Percentiles rank a stretch among this genome's conserved stretches.
These are phyloP conservation scores for Taxillus chinensis DNA, from an alignment of 164 flowering plant species.

Conservation along the genomic window DNA sequence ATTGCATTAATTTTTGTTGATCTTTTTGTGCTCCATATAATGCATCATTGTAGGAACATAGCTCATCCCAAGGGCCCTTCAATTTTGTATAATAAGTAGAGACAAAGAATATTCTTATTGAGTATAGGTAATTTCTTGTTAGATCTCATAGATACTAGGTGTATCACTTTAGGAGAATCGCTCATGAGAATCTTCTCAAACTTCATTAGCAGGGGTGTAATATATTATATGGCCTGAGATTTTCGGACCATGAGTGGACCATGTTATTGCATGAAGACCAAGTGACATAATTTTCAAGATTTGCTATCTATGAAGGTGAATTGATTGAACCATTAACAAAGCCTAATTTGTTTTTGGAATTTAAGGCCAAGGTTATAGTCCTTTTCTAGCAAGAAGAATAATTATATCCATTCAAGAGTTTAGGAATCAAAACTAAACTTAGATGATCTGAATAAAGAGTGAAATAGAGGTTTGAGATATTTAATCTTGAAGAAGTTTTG, in stretches of 20 bases:
- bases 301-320: background rate
- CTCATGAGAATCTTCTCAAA: background rate
- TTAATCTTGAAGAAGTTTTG: no score
- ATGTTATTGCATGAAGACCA: background rate
- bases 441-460: no score
- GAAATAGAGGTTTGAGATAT: no score
- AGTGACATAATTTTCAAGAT: background rate
- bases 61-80: background rate
- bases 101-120: background rate
- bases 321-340: background rate
- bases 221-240: background rate
- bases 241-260: background rate
- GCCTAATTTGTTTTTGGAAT: background rate
- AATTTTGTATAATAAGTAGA: background rate
- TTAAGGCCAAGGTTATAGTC: background rate
- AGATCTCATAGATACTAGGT: background rate
- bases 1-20: background rate
- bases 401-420: no score
- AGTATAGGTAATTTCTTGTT: background rate
- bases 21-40: background rate
- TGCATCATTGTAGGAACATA: background rate
- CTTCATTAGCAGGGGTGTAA: background rate
- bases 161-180: background rate
- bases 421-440: no score
- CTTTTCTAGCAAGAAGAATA: background rate